Percentiles rank a stretch among this genome's conserved stretches.
Conservation (phyloP, 1,284 basidiomycete genomes). For the Ustilago sp. region DNA sequence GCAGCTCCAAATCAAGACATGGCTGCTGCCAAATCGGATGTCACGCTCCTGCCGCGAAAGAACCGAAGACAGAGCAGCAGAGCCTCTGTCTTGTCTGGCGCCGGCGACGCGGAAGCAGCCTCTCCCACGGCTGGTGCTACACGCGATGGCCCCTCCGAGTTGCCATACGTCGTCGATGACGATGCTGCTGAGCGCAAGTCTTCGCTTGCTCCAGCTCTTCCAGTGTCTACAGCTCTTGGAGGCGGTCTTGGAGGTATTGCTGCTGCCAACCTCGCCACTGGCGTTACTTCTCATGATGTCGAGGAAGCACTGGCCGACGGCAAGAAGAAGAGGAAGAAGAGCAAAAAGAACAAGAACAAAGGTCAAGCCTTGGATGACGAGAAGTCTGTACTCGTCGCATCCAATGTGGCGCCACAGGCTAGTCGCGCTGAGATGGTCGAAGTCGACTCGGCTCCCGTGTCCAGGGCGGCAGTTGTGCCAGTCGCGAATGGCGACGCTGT, state of each 20-base stretch:
- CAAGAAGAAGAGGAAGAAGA: conserved; percentile 26
- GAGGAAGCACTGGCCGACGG: background rate
- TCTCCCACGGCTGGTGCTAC: conserved; percentile 2
- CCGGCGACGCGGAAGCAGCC: background rate
- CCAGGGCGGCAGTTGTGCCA: conserved; percentile 15
- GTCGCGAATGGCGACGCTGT: conserved; percentile 4
- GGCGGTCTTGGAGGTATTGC: conserved; percentile 41
- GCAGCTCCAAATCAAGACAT: conserved; percentile 8
- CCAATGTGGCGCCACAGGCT: conserved; percentile 7
- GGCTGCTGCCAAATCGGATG: conserved; percentile 3
- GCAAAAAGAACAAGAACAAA: conserved; percentile 33
- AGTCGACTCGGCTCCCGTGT: background rate
- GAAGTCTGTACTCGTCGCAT: conserved; percentile 10
- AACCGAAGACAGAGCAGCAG: conserved; percentile 17
- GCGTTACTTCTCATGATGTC: background rate
- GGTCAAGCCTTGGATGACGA: conserved; percentile 11
- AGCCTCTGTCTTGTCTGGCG: conserved; percentile 22
- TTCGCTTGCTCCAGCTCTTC: conserved; percentile 22
- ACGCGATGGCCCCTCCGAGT: conserved; percentile 29
- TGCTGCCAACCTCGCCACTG: conserved; percentile 24
- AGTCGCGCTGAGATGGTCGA: conserved; percentile 9
- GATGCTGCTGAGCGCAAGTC: conserved; percentile 11
- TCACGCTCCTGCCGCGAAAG: background rate
- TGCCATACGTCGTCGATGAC: conserved; percentile 42
- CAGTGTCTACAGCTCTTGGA: conserved; percentile 24